Conservation (phyloP, 352 stramenopile species). For the Phytophthora melonis region DNA sequence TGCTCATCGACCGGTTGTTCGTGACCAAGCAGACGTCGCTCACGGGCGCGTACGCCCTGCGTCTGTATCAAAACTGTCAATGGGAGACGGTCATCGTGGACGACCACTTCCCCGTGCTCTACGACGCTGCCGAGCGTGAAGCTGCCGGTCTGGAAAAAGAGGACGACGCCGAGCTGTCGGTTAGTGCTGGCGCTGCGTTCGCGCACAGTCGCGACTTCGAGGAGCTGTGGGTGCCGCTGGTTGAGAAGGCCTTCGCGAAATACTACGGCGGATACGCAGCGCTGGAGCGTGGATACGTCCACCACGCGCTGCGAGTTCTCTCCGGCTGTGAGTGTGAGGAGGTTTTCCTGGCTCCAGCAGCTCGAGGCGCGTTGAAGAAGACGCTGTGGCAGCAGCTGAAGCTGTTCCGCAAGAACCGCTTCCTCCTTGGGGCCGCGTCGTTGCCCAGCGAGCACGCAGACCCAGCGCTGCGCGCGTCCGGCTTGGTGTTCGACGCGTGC, state of each 20-base stretch:
- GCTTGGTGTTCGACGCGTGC: conserved; percentile 91
- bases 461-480: conserved; percentile 89
- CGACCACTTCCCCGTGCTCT: conserved; percentile 90
- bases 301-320: conserved; percentile 90
- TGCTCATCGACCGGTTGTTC: conserved; percentile 91
- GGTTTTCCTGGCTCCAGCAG: conserved; percentile 86
- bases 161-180: conserved; percentile 23
- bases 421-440: conserved; percentile 92
- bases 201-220: conserved; percentile 90
- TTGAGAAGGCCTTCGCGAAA: conserved; percentile 95
- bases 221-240: conserved; percentile 93
- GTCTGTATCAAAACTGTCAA: conserved; percentile 92
- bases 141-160: conserved; percentile 18
- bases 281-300: conserved; percentile 90
- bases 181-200: conserved; percentile 85
- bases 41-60: conserved; percentile 92
- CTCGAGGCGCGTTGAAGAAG: conserved; percentile 87
- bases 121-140: conserved; percentile 42
- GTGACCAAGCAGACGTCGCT: conserved; percentile 91
- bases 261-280: conserved; percentile 91
- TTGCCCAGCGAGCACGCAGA: conserved; percentile 87
- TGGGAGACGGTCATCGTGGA: conserved; percentile 95
- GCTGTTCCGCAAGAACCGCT: conserved; percentile 87
- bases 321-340: conserved; percentile 91
- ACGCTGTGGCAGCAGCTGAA: conserved; percentile 93